Base-by-base conservation (phyloP, 192 early-diverging fungal genomes). In the Mortierella antarctica region DNA sequence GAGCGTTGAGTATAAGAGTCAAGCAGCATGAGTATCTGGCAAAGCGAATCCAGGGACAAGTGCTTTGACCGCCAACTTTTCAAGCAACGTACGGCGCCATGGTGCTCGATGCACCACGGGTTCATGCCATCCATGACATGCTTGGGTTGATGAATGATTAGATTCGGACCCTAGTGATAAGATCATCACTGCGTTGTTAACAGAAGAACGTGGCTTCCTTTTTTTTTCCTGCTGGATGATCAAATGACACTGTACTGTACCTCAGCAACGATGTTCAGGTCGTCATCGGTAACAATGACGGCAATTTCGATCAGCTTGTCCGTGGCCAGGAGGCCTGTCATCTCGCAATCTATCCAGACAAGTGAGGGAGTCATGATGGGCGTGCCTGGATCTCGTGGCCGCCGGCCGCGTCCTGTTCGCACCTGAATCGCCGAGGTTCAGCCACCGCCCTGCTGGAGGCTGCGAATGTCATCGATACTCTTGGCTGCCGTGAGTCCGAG, bases 281-380 rank as follows among this genome's bases (percentile, higher is more conserved):
- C 86, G 15, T 88, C 92, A 73, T 98, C 94, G 1, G 97, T 97
- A 67, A 98, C 84, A 49, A 99, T 88, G 57, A 88, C 89, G 0
- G 96, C 95, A 45, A 99, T 95, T 82, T 98, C 95, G 66, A 98
- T 95, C 74, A 97, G 88, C 42, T 90, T 89, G 73, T 96, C 95
- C 55, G 91, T 90, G 10, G 70, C 57, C 44, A 89, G 62, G 42
- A 96, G 86, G 41, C 94, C 94, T 1, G 92, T 94, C 93, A 96
- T 94, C 83, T 93, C 93, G 44, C 93, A 89, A 64, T 96, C 95
- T 61, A 96, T 92, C 95, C 95, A 96, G 23, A 96, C 91, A 11
- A 96, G 82, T 18, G 93, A 91, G 58, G 89, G 82, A 17, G 66
- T 23, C 55, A 68, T 68, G 18, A 2, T 21, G 31, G 31, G 31